A percentile compares a stretch with the other conserved stretches of the same genome.
These are phyloP conservation scores for Rhizophora mangle DNA, from an alignment of 345 rosid genomes.

Conservation along the genomic window DNA sequence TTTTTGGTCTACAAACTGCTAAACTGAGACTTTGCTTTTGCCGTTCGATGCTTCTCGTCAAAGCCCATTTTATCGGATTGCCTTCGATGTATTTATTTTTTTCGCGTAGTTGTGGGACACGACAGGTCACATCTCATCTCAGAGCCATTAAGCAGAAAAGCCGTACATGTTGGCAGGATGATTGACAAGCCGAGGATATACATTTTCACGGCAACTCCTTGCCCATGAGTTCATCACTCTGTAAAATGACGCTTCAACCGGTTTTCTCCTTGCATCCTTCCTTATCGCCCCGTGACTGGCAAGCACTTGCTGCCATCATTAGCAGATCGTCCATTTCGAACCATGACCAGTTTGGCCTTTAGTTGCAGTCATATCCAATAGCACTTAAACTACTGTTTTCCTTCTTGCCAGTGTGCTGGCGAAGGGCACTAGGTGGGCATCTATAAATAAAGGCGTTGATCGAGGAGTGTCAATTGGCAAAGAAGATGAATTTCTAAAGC, in stretches of 20 bases:
- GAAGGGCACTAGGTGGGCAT: not conserved
- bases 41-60: no score
- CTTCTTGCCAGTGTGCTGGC: not conserved
- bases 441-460: not conserved
- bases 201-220: conserved; percentile 4
- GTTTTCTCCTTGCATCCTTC: conserved; percentile 5
- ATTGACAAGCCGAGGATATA: no score
- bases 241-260: conserved; percentile 34
- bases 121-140: no score
- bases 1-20: no score
- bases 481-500: not conserved
- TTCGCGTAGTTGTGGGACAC: no score
- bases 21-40: no score
- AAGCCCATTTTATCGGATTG: no score
- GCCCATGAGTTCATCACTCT: conserved; percentile 43
- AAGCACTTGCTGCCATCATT: no score
- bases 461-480: not conserved
- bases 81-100: no score
- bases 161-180: no score
- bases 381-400: not conserved
- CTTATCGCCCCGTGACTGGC: conserved; percentile 1
- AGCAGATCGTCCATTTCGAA: conserved; percentile 12
- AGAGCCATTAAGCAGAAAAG: no score
- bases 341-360: not conserved
- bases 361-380: not conserved